Base-by-base conservation (phyloP, 805 yeast species). In the Myxozyma kluyveri region DNA sequence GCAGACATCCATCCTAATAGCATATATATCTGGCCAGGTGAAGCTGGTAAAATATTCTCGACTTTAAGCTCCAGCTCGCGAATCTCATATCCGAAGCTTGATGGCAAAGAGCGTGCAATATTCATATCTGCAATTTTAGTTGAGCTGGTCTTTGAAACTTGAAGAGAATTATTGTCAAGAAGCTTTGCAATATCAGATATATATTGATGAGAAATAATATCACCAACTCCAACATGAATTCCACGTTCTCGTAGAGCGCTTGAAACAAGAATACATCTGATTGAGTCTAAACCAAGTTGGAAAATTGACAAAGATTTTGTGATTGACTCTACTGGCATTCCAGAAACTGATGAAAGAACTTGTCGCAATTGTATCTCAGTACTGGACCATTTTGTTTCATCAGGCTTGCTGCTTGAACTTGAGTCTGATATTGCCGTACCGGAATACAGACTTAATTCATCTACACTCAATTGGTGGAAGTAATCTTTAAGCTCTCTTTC, bases 251-350 rank as follows among this genome's bases (percentile, higher is more conserved):
- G 45, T 18, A 61, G 43, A 22, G 18, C 10, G 12, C 42, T 44
- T 3, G 62, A 51, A 10, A 60, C 50, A 14, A 39, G 29, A 33
- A 62, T 62, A 36, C 61, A 59, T 23, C 54, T 43, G 23, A 62
- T 61, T n/a, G 65, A 62, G 26, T 62, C 65, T 31, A 62, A 35
- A 3, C 65, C 64, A 40, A 59, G 18, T 2, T 47, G 52, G 33
- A 47, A 61, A 3, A 60, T 46, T 10, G 50, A 52, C 14, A 45
- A 51, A 12, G 33, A 9, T 29, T 45, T 48, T 17, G 26, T 18
- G 10, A 60, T 32, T 6, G 17, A 10, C n/a, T 22, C 32, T 22
- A 31, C 49, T 4, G 41, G 14, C 2, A 50, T 29, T 7, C 52
- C 38, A 7, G 60, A 47, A 4, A 52, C 40, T 3, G 19, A 10